A percentile compares a stretch with the other conserved stretches of the same genome.
Conservation (phyloP, 345 rosid species). For the Syzygium grande region DNA sequence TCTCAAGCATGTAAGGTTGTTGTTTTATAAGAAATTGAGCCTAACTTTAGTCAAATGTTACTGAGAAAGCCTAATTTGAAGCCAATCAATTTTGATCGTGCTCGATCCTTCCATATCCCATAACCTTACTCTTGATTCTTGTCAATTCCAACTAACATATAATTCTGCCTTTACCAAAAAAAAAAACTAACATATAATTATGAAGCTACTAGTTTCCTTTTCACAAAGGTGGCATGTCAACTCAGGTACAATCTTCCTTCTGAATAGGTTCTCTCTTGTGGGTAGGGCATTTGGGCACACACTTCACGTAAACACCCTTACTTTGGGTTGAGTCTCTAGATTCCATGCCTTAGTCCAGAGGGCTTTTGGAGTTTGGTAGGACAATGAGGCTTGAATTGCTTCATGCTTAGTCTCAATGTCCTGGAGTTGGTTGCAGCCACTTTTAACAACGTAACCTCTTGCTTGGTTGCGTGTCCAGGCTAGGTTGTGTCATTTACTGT, state of each 20-base stretch:
- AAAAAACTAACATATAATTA: no score
- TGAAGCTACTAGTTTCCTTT: neutral
- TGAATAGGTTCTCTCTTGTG: no score
- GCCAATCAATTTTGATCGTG: neutral
- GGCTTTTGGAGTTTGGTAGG: neutral
- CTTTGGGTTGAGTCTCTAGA: neutral
- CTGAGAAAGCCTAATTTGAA: neutral
- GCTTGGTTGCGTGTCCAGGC: neutral
- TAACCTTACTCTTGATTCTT: neutral
- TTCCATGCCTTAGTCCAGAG: neutral
- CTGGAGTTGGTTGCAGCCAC: neutral
- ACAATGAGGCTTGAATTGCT: neutral
- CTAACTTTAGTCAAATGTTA: neutral
- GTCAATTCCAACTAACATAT: neutral
- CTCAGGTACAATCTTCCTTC: no score
- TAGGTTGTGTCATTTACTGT: no score
- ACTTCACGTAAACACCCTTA: neutral
- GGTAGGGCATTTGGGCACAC: rapidly evolving
- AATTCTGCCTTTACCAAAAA: no score
- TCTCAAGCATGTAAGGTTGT: neutral
- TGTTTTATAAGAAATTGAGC: neutral
- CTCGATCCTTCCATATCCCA: neutral
- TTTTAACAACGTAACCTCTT: neutral
- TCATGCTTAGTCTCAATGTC: neutral
- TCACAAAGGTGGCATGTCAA: no score